Percentiles rank a stretch among this genome's conserved stretches.
These are phyloP conservation scores for Wallacemonas collosoma DNA, from an alignment of 208 protist genomes.

Conservation along the genomic window DNA sequence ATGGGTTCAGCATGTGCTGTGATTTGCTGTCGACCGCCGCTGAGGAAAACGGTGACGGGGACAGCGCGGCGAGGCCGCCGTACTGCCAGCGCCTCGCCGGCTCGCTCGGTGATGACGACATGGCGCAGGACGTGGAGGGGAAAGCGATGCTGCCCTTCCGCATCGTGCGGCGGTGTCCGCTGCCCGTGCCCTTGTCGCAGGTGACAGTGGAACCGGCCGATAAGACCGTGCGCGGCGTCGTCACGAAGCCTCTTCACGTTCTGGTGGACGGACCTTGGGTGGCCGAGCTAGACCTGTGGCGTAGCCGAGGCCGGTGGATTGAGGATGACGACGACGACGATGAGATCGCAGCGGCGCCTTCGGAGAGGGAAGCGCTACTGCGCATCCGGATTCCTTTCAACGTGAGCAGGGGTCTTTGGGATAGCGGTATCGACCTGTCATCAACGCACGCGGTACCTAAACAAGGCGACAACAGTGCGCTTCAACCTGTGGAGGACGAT, in stretches of 20 bases:
- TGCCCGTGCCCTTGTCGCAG: conserved; percentile 13
- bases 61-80: conserved; percentile 20
- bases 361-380: conserved; percentile 44
- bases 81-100: conserved; percentile 21
- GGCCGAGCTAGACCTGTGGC: conserved; percentile 56
- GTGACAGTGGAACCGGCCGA: background rate
- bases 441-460: background rate
- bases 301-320: conserved; percentile 19
- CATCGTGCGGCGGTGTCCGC: conserved; percentile 11
- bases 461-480: background rate
- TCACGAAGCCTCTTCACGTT: conserved; percentile 72
- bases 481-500: background rate
- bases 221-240: conserved; percentile 29
- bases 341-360: conserved; percentile 12
- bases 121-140: conserved; percentile 10
- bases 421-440: background rate
- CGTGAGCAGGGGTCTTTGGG: conserved; percentile 16
- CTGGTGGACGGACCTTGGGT: conserved; percentile 53
- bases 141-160: background rate
- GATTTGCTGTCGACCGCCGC: conserved; percentile 33
- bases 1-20: conserved; percentile 87
- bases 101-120: conserved; percentile 2
- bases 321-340: conserved; percentile 4
- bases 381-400: conserved; percentile 68
- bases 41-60: conserved; percentile 29